A percentile compares a stretch with the other conserved stretches of the same genome.
These are phyloP conservation scores for Penicillium psychrosexuale DNA, from an alignment of 2,329 filamentous ascomycete species.

Conservation along the genomic window DNA sequence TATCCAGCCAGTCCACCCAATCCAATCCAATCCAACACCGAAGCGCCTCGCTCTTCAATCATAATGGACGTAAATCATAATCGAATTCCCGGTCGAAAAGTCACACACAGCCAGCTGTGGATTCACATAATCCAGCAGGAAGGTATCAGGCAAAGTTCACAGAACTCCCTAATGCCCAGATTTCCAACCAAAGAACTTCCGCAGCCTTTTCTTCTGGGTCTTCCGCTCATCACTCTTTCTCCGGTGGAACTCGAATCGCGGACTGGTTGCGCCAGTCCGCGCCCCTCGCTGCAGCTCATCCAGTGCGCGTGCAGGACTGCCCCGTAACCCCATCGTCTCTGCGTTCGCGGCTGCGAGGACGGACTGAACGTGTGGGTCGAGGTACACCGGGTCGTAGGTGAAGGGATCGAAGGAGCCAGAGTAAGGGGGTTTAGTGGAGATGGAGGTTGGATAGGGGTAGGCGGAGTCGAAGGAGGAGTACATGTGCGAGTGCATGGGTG, in stretches of 20 bases:
- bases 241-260: slow-evolving; percentile 2
- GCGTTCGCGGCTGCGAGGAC: slow-evolving; percentile 26
- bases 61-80: background rate
- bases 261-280: background rate
- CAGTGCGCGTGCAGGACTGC: slow-evolving; percentile 15
- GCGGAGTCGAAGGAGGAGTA: background rate
- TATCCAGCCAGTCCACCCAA: background rate
- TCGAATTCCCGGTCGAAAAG: background rate
- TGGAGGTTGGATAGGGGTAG: background rate
- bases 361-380: slow-evolving; percentile 25
- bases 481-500: background rate
- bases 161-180: slow-evolving; percentile 14
- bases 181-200: slow-evolving; percentile 25
- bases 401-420: background rate
- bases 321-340: slow-evolving; percentile 24
- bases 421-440: background rate
- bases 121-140: background rate
- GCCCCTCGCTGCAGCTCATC: slow-evolving; percentile 20
- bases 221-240: slow-evolving; percentile 14
- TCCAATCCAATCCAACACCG: background rate
- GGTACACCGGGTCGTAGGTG: slow-evolving; percentile 21
- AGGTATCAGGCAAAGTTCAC: background rate
- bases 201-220: slow-evolving; percentile 13
- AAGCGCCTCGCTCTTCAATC: background rate
- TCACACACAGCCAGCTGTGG: background rate